Base-by-base conservation (phyloP, 805 yeast genomes). In the Teunomyces pallodes region DNA sequence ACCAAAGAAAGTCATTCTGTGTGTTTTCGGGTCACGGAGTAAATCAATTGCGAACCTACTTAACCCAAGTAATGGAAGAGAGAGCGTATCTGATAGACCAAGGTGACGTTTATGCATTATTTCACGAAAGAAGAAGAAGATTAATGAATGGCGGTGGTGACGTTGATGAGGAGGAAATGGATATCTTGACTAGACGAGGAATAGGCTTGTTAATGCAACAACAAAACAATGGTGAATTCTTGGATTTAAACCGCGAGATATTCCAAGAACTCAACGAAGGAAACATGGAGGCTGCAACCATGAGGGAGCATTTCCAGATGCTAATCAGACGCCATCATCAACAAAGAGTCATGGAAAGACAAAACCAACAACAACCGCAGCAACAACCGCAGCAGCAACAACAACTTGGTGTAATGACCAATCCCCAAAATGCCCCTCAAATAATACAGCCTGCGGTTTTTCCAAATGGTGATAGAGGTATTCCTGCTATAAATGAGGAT, bases 11-110 rank as follows among this genome's bases (percentile, higher is more conserved):
- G 17, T 77, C 87, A 43, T 92, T 94, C 61, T 92, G 98, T 70
- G 99, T 92, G 9, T 94, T 90, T 62, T 84, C 92, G 30, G 98
- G 98, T 1, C 81, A 80, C 50, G 97, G 97, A 7, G 96, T 94
- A 13, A 79, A 75, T 43, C 81, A 82, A 50, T 74, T 92, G 53
- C 79, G 97, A 53, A 82, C 80, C 36, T 84, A 86, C 62, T 75
- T 92, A 42, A 83, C 77, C 59, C 66, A 64, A 54, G 57, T 64
- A 9, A 69, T 69, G 72, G 72, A 67, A 47, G 72, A 66, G 45
- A 49, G 69, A 31, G 57, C 66, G 2, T 66, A 67, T 49, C 60
- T 57, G 39, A 54, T 69, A 20, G 73, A 68, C 38, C 69, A 65
- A 36, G 66, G 64, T 17, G 67, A 65, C 36, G 59, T 63, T 48